Percentiles rank a stretch among this genome's conserved stretches.
phyloP scores from a whole-genome alignment of 345 rosid species.

The Punica granatum region DNA sequence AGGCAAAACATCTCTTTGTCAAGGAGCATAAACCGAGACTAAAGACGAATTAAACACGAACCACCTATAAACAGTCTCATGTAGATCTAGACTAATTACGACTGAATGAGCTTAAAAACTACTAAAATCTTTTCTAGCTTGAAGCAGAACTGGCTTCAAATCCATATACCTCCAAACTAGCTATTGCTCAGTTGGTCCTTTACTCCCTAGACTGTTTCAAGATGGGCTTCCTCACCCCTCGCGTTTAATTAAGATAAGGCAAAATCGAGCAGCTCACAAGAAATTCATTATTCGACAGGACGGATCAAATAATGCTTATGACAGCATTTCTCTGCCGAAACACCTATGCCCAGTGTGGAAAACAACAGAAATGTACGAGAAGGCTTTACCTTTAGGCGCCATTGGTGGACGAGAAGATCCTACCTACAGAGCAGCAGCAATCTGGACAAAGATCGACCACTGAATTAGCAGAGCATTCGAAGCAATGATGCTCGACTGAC shows the following conservation, averaged over 20 bases:
- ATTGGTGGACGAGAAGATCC: conserved; percentile 13
- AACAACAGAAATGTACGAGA: background rate
- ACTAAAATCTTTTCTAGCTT: background rate
- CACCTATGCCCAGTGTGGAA: background rate
- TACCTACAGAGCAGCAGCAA: background rate
- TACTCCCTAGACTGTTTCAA: background rate
- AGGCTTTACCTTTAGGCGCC: conserved; percentile 35
- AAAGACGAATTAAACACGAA: background rate
- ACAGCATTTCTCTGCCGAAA: background rate
- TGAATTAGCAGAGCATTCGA: background rate
- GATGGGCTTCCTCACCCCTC: background rate
- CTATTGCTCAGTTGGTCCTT: background rate
- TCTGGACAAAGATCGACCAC: background rate
- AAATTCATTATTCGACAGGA: background rate
- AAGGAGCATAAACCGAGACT: background rate
- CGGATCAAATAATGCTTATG: background rate
- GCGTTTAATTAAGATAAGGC: background rate
- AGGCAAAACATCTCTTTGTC: too few relatives aligned
- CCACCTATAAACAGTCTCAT: background rate
- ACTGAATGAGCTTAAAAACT: background rate
- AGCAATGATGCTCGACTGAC: too few relatives aligned
- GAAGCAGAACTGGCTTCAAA: background rate
- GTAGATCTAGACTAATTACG: background rate
- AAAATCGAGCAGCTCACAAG: background rate
- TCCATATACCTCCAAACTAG: background rate